Evolutionary conservation across 306 rosid genomes (phyloP), one percentile per base, ranked within the genome.

Genomic region (Castanopsis chinensis): DNA sequence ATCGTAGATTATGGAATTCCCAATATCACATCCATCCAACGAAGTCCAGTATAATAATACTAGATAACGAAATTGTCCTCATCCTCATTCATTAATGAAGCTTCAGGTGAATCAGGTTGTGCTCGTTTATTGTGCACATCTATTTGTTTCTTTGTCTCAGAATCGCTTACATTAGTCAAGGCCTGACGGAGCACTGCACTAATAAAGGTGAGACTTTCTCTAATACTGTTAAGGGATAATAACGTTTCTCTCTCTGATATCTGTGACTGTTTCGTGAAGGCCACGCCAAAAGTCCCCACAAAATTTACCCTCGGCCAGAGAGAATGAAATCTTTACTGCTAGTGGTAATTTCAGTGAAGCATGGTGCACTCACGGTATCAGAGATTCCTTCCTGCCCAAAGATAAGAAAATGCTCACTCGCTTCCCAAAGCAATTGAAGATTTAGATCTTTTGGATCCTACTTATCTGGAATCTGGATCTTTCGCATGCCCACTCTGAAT

Each of bases 311-410:
- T 19, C 4, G 37, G 76, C 55, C 14, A 28, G 59, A 60, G 84
- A 74, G 83, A 74, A 73, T 68, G 71, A 28, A 43, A 65, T 18
- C 65, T 37, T 61, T 61, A 21, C 60, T 25, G 54, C 68, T 64
- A 63, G 59, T 68, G 72, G 72, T 21, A 51, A 13, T 51, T 56
- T 19, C 30, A 27, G 35, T 71, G 78, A 18, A 18, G 20, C 13
- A 60, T 35, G 5, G 8, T 5, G 32, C 37, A 18, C 57, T 63
- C 79, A 85, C 83, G 77, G 57, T 61, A 56, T 74, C 85, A 75
- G 79, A 85, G 85, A 81, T 81, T 85, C 85, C 33, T 71, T 58
- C 81, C 81, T 35, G 71, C 64, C 72, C 65, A 52, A 69, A 32
- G 75, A 81, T 69, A 76, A 56, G 21, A 35, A 65, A 68, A 17